Percentiles rank a stretch among this genome's conserved stretches.
phyloP scores from a whole-genome alignment of 192 early-diverging fungal genomes.

The Pilaira anomala region DNA sequence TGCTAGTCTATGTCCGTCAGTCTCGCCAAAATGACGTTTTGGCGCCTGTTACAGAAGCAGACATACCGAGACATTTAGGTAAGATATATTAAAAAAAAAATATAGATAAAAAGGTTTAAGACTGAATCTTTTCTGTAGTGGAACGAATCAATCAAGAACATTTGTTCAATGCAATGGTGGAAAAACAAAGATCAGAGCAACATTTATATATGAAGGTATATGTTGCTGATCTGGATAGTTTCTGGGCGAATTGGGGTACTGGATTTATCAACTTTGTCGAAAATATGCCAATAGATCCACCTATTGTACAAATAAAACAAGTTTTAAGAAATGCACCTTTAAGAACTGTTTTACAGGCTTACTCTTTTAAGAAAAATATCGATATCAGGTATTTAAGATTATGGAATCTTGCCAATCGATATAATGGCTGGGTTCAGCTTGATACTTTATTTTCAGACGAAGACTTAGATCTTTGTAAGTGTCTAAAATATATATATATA shows the following conservation, averaged over 20 bases:
- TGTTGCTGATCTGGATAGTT: slow-evolving; percentile 62
- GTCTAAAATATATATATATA: neutral
- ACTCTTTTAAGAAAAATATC: slow-evolving; percentile 44
- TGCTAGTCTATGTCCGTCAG: slow-evolving; percentile 96
- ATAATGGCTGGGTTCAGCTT: neutral
- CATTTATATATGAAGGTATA: slow-evolving; percentile 63
- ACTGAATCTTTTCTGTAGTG: neutral
- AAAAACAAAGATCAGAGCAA: slow-evolving; percentile 68
- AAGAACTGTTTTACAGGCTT: slow-evolving; percentile 26
- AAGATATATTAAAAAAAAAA: neutral
- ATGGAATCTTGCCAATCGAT: slow-evolving; percentile 82
- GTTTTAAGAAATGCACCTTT: slow-evolving; percentile 21
- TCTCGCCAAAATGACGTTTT: slow-evolving; percentile 68
- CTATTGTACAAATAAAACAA: slow-evolving; percentile 32
- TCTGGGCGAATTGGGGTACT: slow-evolving; percentile 73
- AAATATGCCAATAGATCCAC: slow-evolving; percentile 5
- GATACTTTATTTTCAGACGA: neutral
- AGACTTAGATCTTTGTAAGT: neutral
- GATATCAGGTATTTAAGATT: slow-evolving; percentile 78
- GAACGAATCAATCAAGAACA: slow-evolving; percentile 67
- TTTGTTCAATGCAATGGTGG: slow-evolving; percentile 48
- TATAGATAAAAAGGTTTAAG: too few species aligned
- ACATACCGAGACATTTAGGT: slow-evolving; percentile 75
- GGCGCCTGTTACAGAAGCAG: slow-evolving; percentile 54
- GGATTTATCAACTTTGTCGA: slow-evolving; percentile 76